Evolutionary conservation across 2,329 filamentous ascomycete species (phyloP).

Genomic region (Cladophialophora immunda): DNA sequence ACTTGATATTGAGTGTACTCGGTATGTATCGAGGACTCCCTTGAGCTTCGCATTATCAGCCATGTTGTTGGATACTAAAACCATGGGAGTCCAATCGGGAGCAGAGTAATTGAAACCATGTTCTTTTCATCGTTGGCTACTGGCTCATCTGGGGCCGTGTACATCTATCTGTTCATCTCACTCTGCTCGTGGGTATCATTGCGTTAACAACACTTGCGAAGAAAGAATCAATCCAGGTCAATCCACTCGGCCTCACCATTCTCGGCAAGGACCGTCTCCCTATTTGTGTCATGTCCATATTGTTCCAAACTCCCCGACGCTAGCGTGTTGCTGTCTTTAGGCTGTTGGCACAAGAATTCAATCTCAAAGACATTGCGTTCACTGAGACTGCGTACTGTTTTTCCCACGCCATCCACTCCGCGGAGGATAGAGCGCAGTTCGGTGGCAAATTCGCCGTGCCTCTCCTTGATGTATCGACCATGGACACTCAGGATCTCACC

Average conservation of each 20-base stretch:
- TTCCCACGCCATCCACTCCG: constrained; percentile 74
- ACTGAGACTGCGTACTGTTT: constrained; percentile 45
- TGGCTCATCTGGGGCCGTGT: not conserved
- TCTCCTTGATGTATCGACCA: constrained; percentile 83
- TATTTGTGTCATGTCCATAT: constrained; percentile 15
- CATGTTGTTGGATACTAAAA: not conserved
- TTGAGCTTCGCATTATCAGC: too few species aligned
- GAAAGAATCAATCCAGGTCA: constrained; percentile 33
- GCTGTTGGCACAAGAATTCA: constrained; percentile 39
- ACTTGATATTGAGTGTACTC: not conserved
- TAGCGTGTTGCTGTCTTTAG: constrained; percentile 12
- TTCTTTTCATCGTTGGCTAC: not conserved
- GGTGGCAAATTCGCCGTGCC: constrained; percentile 79
- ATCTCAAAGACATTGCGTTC: constrained; percentile 46
- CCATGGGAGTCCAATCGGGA: not conserved
- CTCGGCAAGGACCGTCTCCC: constrained; percentile 19
- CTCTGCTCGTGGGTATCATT: constrained; percentile 4
- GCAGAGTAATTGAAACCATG: not conserved
- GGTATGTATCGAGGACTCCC: too few species aligned
- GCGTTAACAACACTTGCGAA: not conserved
- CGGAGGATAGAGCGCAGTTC: constrained; percentile 85
- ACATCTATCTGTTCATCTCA: not conserved
- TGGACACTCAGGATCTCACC: constrained; percentile 82
- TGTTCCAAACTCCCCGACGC: not conserved
- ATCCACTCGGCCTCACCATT: constrained; percentile 38